Evolutionary conservation across 192 early-diverging fungal genomes (phyloP), one percentile per base, ranked within the genome.

Genomic region (Coemansia sp.): DNA sequence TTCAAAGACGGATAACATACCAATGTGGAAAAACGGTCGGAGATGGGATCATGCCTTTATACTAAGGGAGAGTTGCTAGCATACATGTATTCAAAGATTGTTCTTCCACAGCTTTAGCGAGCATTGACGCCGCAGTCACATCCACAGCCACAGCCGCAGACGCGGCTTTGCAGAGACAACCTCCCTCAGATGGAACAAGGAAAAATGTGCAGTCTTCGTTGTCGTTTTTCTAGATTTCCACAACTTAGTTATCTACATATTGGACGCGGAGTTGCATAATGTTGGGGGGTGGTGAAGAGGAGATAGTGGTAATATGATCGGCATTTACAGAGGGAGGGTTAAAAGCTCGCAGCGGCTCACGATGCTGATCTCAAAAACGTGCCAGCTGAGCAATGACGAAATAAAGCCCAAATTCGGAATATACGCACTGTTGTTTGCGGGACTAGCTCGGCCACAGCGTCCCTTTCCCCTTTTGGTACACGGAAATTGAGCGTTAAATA

Each of bases 391-490:
- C n/a, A n/a, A n/a, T n/a, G n/a, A n/a, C n/a, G n/a, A n/a, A n/a
- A n/a, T n/a, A n/a, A n/a, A n/a, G n/a, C n/a, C n/a, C n/a, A n/a
- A n/a, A n/a, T n/a, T n/a, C n/a, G n/a, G n/a, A n/a, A 45, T 4
- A 45, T 45, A 45, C 44, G 44, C 44, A 45, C 44, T 22, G 44
- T 45, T 45, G 22, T 45, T 23, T 45, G 22, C 15, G 38, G 38
- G 15, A 40, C 2, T 9, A 19, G 1, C 4, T 45, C 44, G 44
- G n/a, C 44, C 40, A 14, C 17, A 3, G 9, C 17, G 14, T 42
- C 40, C 40, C 22, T 45, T 19, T 45, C 44, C 44, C 44, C 19
- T 45, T 45, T 45, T 23, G 19, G 44, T 7, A 22, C n/a, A 45
- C 44, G 19, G 22, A 45, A 45, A 45, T 4, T 4, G 44, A 22